Evolutionary conservation across 2,329 filamentous ascomycete genomes (phyloP).

Genomic region (Arachnomyces sp.): DNA sequence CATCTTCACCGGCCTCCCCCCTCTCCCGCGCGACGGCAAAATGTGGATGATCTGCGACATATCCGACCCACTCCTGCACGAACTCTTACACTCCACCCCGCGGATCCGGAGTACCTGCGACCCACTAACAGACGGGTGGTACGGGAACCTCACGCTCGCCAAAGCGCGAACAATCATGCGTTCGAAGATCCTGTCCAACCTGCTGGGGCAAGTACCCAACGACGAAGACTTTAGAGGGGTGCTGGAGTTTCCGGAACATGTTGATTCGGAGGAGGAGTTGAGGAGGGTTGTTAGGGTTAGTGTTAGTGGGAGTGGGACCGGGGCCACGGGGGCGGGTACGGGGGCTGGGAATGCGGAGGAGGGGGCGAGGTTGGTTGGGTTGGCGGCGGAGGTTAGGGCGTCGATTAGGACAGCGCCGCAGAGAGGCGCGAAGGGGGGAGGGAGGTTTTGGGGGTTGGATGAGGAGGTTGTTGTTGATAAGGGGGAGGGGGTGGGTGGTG

Average conservation of each 20-base stretch:
- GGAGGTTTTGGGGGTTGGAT: conserved; percentile 3
- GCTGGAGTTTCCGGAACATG: conserved; percentile 31
- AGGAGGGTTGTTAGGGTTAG: conserved; percentile 14
- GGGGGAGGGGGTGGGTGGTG: conserved; percentile 4
- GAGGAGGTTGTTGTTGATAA: conserved; percentile 6
- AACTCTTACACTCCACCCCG: conserved; percentile 49
- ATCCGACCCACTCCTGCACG: conserved; percentile 63
- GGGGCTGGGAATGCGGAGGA: no score
- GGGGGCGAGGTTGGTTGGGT: conserved; percentile 18
- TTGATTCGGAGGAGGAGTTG: conserved; percentile 13
- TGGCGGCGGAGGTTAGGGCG: conserved; percentile 30
- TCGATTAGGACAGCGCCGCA: conserved; percentile 24
- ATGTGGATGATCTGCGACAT: conserved; percentile 95
- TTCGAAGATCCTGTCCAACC: conserved; percentile 66
- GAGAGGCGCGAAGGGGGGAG: conserved; percentile 18
- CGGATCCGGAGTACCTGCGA: conserved; percentile 54
- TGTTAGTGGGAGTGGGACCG: conserved; percentile 21
- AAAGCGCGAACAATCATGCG: conserved; percentile 85
- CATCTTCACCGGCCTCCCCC: conserved; percentile 67
- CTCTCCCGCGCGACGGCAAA: conserved; percentile 69
- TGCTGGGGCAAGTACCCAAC: conserved; percentile 28
- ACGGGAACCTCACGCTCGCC: conserved; percentile 66
- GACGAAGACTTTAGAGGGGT: conserved; percentile 31
- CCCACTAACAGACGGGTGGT: conserved; percentile 67
- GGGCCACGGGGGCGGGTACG: no score